Conservation (phyloP, 768 basidiomycete genomes). For the Amanita pallidorosea region DNA sequence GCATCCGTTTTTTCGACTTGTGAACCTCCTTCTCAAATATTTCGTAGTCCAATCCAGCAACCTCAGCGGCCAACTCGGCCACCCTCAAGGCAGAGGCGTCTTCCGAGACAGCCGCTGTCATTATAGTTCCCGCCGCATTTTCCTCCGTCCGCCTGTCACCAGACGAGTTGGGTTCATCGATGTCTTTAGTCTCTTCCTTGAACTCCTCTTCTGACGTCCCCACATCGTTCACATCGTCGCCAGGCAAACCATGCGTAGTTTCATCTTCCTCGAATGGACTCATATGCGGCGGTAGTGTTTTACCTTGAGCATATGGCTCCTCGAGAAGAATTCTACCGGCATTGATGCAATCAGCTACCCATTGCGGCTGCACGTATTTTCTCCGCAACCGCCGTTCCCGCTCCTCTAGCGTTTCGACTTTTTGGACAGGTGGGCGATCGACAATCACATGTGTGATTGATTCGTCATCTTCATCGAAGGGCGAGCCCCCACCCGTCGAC, state of each 20-base stretch:
- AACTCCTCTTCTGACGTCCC: conserved; percentile 15
- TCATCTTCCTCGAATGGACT: conserved; percentile 86
- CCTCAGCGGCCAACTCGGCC: conserved; percentile 90
- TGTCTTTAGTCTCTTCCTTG: not conserved
- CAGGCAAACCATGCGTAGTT: conserved; percentile 48
- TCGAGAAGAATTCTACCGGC: conserved; percentile 74
- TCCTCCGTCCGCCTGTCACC: conserved; percentile 7
- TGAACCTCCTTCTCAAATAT: conserved; percentile 69
- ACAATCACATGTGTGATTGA: conserved; percentile 93
- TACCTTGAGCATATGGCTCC: conserved; percentile 78
- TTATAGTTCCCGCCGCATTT: conserved; percentile 11
- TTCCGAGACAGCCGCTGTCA: conserved; percentile 20
- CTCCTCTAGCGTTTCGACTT: conserved; percentile 41
- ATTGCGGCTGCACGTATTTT: conserved; percentile 93
- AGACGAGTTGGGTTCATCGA: not conserved
- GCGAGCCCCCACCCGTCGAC: conserved; percentile 75
- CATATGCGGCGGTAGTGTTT: conserved; percentile 83
- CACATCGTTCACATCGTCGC: conserved; percentile 23
- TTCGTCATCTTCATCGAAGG: conserved; percentile 65
- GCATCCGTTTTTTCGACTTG: conserved; percentile 39
- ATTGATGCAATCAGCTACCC: conserved; percentile 96
- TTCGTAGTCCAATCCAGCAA: conserved; percentile 69
- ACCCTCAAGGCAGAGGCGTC: conserved; percentile 68
- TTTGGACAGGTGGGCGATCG: conserved; percentile 65
- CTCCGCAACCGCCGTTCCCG: conserved; percentile 54